A percentile compares a stretch with the other conserved stretches of the same genome.
Evolutionary conservation across 208 protist species (phyloP).

Genomic region (Trypanosoma mega): DNA sequence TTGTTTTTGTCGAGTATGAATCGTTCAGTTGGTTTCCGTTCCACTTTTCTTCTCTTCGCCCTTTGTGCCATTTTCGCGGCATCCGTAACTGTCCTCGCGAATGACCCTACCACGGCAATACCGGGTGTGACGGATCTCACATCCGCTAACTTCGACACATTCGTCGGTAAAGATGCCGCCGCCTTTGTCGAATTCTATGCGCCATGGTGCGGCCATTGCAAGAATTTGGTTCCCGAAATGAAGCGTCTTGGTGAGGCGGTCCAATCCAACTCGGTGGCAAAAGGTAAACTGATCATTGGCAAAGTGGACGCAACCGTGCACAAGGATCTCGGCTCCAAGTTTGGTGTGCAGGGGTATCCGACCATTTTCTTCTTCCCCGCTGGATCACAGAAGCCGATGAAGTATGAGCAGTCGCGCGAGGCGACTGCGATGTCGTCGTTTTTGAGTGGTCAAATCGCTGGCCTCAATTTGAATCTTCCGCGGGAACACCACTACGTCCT

Average conservation of each 20-base stretch:
- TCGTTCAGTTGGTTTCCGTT: too few relatives aligned
- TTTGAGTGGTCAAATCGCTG: conserved; percentile 29
- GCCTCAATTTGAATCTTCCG: conserved; percentile 28
- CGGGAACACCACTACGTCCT: conserved; percentile 26
- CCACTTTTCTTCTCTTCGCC: background rate
- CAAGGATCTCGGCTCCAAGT: conserved; percentile 33
- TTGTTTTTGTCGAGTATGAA: background rate
- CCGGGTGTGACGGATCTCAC: conserved; percentile 45
- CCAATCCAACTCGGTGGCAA: conserved; percentile 14
- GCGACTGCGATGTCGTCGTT: conserved; percentile 41
- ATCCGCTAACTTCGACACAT: conserved; percentile 46
- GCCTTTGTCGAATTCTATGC: conserved; percentile 92
- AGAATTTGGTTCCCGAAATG: conserved; percentile 46
- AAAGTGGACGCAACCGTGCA: conserved; percentile 64
- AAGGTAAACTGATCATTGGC: conserved; percentile 50
- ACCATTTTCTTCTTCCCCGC: conserved; percentile 68
- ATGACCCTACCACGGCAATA: conserved; percentile 32
- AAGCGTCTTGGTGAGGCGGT: conserved; percentile 19
- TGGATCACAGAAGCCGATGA: conserved; percentile 31
- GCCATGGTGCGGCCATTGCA: conserved; percentile 88
- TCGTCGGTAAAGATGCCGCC: conserved; percentile 49
- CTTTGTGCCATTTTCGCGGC: conserved; percentile 12
- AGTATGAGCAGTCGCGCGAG: conserved; percentile 38
- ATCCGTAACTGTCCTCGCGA: conserved; percentile 8
- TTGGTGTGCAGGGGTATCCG: conserved; percentile 54